phyloP scores from a whole-genome alignment of 305 asterid genomes.

The Petunia hybrid region DNA sequence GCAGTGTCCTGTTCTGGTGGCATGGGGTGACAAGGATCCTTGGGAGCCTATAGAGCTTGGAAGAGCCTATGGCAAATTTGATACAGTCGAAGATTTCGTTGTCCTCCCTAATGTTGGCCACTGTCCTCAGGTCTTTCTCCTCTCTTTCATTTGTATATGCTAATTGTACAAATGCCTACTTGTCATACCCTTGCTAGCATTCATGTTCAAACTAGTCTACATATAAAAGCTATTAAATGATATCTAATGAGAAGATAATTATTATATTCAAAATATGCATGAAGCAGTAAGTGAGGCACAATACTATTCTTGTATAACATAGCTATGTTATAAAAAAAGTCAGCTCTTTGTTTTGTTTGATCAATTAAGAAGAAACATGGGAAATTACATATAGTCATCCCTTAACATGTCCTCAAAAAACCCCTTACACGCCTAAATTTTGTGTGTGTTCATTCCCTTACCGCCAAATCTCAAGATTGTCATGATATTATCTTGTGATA shows the following conservation, averaged over 20 bases:
- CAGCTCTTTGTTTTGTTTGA: too few species aligned
- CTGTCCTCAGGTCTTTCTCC: slow-evolving; percentile 87
- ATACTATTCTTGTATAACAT: too few species aligned
- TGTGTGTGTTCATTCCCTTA: too few species aligned
- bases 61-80: slow-evolving; percentile 66
- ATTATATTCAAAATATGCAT: too few species aligned
- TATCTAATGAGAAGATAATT: too few species aligned
- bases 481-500: background rate
- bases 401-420: too few species aligned
- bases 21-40: slow-evolving; percentile 98
- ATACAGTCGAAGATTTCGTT: slow-evolving; percentile 77
- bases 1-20: slow-evolving; percentile 91
- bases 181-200: background rate
- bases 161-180: background rate
- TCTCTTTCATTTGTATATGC: slow-evolving; percentile 2
- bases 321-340: too few species aligned
- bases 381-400: too few species aligned
- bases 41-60: slow-evolving; percentile 98
- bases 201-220: background rate
- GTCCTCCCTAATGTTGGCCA: slow-evolving; percentile 91
- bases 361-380: too few species aligned
- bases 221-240: background rate
- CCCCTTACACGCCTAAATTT: too few species aligned
- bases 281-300: too few species aligned
- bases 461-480: too few species aligned